Evolutionary conservation across 2,329 filamentous ascomycete genomes (phyloP).

Genomic region (Neonectria punicea): DNA sequence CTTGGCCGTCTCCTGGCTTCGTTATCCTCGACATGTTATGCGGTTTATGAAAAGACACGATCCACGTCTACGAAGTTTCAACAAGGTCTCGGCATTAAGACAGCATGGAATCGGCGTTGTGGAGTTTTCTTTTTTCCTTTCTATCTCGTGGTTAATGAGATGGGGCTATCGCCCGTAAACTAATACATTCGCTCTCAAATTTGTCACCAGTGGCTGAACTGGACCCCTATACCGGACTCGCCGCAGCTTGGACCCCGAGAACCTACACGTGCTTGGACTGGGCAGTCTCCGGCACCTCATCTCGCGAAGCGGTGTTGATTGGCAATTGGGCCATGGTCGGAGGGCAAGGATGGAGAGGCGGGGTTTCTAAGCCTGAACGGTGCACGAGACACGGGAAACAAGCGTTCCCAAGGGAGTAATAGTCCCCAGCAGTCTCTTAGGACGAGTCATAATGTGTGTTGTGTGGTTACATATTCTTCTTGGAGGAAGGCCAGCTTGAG

Average conservation of each 20-base stretch:
- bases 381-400: not conserved
- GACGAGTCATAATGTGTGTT: constrained; percentile 28
- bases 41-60: constrained; percentile 38
- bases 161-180: constrained; percentile 20
- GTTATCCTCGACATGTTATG: constrained; percentile 30
- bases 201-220: not conserved
- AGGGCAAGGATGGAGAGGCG: constrained; percentile 1
- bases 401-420: not conserved
- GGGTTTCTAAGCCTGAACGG: not conserved
- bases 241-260: not conserved
- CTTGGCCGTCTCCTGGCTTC: constrained; percentile 12
- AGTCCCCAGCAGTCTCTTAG: constrained; percentile 1
- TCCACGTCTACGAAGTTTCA: constrained; percentile 35
- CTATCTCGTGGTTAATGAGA: constrained; percentile 22
- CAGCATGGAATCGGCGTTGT: constrained; percentile 49
- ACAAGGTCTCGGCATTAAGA: constrained; percentile 43
- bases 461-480: constrained; percentile 26
- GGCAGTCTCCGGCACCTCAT: not conserved
- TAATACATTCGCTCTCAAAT: constrained; percentile 33
- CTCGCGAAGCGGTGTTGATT: not conserved
- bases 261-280: not conserved
- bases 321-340: not conserved
- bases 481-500: constrained; percentile 6
- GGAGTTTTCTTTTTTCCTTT: constrained; percentile 40
- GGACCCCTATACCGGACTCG: constrained; percentile 1